Conservation (phyloP, 148 eudicot species). For the Rhododendron ovatum region DNA sequence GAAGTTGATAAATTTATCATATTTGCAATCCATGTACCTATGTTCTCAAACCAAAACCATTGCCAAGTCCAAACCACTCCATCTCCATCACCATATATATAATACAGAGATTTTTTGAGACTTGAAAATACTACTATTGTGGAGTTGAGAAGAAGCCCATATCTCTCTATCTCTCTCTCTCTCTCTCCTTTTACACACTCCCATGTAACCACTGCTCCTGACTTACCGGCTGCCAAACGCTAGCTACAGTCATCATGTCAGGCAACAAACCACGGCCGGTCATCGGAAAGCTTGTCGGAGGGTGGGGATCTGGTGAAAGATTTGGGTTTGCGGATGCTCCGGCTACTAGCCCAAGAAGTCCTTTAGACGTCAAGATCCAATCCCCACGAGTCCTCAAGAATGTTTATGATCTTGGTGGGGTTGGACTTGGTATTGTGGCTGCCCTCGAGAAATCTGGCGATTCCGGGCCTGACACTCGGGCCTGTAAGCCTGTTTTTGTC, state of each 20-base stretch:
- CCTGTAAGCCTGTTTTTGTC: slow-evolving; percentile 22
- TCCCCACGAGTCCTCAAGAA: slow-evolving; percentile 42
- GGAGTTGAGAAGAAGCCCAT: not conserved
- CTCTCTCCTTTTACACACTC: not conserved
- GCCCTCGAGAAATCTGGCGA: slow-evolving; percentile 43
- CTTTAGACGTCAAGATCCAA: slow-evolving; percentile 27
- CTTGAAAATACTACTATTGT: not conserved
- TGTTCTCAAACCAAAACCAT: not conserved
- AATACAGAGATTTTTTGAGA: not conserved
- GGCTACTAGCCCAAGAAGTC: slow-evolving; percentile 36
- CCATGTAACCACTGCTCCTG: not conserved
- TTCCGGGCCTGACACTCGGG: slow-evolving; percentile 18
- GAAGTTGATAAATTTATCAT: not conserved
- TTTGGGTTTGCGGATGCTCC: slow-evolving; percentile 16
- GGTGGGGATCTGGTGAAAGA: slow-evolving; percentile 2
- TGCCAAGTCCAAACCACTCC: not conserved
- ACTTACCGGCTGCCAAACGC: not conserved
- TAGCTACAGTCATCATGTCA: slow-evolving; percentile 18
- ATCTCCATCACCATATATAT: not conserved
- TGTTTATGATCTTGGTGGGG: slow-evolving; percentile 39
- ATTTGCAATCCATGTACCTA: not conserved
- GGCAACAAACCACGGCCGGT: slow-evolving; percentile 37
- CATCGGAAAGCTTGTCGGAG: not conserved
- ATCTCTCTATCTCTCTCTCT: no score
- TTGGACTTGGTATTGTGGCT: slow-evolving; percentile 68